phyloP scores from a whole-genome alignment of 805 yeast species.

The Jamesozyma spencerorum region DNA sequence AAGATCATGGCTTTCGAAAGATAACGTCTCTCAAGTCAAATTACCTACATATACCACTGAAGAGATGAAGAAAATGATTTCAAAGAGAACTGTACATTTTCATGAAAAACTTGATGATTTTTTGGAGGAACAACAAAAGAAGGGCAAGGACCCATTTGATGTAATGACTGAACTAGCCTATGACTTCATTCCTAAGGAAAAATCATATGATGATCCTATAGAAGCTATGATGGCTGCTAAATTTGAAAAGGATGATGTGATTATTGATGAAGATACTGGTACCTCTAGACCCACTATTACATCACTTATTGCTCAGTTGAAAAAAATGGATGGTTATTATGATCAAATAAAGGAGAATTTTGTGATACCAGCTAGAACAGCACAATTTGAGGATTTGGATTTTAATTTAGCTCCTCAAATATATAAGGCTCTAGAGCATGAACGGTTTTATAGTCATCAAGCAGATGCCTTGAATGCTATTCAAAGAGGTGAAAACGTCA shows the following conservation, averaged over 20 bases:
- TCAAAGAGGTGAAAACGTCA: constrained; percentile 52
- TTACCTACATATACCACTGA: constrained; percentile 44
- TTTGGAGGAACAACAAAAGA: constrained; percentile 22
- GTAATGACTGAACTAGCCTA: constrained; percentile 33
- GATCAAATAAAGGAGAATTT: constrained; percentile 52
- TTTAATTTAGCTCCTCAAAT: constrained; percentile 44
- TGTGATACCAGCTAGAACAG: constrained; percentile 39
- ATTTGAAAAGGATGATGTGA: constrained; percentile 16
- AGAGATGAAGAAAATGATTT: constrained; percentile 52
- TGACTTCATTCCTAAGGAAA: constrained; percentile 38
- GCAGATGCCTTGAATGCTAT: constrained; percentile 61
- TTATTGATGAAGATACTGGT: constrained; percentile 20
- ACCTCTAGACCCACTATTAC: constrained; percentile 36
- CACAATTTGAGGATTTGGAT: constrained; percentile 37
- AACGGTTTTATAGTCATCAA: constrained; percentile 70
- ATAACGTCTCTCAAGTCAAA: constrained; percentile 34
- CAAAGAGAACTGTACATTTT: constrained; percentile 48
- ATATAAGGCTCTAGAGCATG: constrained; percentile 40
- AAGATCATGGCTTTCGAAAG: constrained; percentile 39
- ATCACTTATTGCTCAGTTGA: constrained; percentile 42
- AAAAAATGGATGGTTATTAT: constrained; percentile 42
- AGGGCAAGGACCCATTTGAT: constrained; percentile 34
- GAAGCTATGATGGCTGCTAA: constrained; percentile 41
- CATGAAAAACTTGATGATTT: constrained; percentile 32
- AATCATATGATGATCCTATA: constrained; percentile 51